phyloP scores from a whole-genome alignment of 1,139 yeast species.

The Blastobotrys serpentis region DNA sequence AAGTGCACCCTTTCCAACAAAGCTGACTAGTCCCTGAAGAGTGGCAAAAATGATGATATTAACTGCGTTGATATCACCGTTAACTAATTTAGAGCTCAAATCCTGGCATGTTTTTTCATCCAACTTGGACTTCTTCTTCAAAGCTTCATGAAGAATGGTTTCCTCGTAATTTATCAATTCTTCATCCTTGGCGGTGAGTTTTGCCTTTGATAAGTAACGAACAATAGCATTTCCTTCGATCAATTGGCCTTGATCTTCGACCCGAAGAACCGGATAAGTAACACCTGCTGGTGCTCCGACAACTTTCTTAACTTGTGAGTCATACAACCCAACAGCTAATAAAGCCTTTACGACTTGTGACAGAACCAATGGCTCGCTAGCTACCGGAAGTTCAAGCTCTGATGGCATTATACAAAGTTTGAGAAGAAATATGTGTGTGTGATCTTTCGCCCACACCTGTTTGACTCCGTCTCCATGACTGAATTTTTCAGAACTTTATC shows the following conservation, averaged over 20 bases:
- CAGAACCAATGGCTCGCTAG: conserved; percentile 25
- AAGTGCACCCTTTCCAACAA: conserved; percentile 34
- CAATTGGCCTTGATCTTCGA: conserved; percentile 36
- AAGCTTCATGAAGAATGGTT: conserved; percentile 29
- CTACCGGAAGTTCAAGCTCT: conserved; percentile 25
- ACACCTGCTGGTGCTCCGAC: conserved; percentile 8
- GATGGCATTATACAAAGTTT: conserved; percentile 6
- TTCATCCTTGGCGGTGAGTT: conserved; percentile 22
- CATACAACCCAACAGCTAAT: conserved; percentile 25
- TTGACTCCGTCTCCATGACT: conserved; percentile 3
- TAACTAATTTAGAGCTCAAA: conserved; percentile 17
- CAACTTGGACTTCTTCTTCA: conserved; percentile 32
- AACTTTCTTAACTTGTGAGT: conserved; percentile 14
- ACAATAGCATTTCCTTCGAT: conserved; percentile 83
- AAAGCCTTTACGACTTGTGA: conserved; percentile 27
- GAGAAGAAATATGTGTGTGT: conserved; percentile 5
- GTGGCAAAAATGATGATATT: conserved; percentile 33
- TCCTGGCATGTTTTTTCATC: conserved; percentile 23
- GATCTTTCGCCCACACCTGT: background rate
- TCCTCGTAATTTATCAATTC: conserved; percentile 29
- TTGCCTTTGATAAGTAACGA: conserved; percentile 38
- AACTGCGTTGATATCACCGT: conserved; percentile 27
- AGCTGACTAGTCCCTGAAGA: conserved; percentile 34
- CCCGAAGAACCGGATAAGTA: conserved; percentile 14
- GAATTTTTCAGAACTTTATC: conserved; percentile 7